These are phyloP conservation scores for Punctularia strigosozonata DNA, from an alignment of 768 basidiomycete species.

Conservation along the genomic window DNA sequence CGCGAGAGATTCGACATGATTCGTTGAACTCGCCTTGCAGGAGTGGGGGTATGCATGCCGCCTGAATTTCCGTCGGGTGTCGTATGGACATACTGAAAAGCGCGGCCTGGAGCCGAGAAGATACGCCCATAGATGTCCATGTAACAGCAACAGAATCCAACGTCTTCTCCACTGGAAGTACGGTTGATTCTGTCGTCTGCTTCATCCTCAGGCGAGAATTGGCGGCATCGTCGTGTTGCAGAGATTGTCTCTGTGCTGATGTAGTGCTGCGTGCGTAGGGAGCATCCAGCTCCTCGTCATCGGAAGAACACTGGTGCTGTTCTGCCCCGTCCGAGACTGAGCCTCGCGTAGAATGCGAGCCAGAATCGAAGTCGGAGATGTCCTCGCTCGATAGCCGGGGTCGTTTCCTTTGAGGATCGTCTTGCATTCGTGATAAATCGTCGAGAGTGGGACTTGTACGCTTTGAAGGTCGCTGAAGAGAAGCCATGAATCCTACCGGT, in stretches of 20 bases:
- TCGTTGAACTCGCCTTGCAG: conserved; percentile 47
- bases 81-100: conserved; percentile 78
- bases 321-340: no score
- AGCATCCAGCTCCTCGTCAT: no score
- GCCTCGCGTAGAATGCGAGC: conserved; percentile 10
- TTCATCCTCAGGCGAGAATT: no score
- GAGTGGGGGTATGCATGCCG: conserved; percentile 81
- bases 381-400: conserved; percentile 6
- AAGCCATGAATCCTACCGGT: no score
- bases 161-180: no score
- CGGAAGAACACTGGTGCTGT: no score
- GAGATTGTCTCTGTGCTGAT: no score
- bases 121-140: conserved; percentile 52
- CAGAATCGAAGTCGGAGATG: conserved; percentile 6
- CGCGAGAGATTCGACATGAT: not conserved
- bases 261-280: no score
- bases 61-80: conserved; percentile 78
- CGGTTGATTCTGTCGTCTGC: no score
- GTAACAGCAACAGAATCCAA: no score
- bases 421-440: conserved; percentile 24
- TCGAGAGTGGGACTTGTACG: conserved; percentile 19
- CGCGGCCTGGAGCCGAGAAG: conserved; percentile 44
- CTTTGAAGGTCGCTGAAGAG: no score
- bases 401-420: conserved; percentile 13
- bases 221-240: no score